Conservation (phyloP, 1,284 basidiomycete genomes). For the Ustilago crameri region DNA sequence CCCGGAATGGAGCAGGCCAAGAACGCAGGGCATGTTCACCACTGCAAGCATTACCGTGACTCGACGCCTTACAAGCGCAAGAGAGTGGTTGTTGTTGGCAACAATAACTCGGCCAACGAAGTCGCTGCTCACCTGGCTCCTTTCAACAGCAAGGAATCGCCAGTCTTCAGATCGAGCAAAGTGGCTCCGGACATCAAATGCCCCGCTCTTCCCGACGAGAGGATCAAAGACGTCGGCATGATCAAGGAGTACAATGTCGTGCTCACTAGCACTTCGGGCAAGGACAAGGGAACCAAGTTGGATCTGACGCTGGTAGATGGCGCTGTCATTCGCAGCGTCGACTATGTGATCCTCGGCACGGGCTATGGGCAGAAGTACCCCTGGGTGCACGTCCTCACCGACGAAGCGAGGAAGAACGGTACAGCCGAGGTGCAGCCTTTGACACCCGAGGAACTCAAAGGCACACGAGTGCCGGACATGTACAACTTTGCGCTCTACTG, state of each 20-base stretch:
- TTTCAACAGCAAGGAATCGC: constrained; percentile 25
- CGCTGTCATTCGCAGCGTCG: constrained; percentile 37
- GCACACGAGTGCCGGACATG: constrained; percentile 29
- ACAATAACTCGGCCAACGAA: constrained; percentile 61
- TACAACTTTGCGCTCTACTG: constrained; percentile 44
- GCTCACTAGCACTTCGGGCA: neutral
- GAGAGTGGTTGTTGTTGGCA: constrained; percentile 57
- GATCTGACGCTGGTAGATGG: constrained; percentile 49
- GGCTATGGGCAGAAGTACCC: constrained; percentile 53
- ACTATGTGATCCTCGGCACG: constrained; percentile 49
- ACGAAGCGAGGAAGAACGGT: constrained; percentile 7
- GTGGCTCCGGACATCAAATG: constrained; percentile 36
- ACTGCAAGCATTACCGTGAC: constrained; percentile 62
- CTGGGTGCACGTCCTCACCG: constrained; percentile 47
- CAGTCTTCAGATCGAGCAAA: constrained; percentile 43
- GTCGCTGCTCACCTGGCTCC: constrained; percentile 57
- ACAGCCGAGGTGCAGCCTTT: constrained; percentile 6
- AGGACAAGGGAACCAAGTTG: constrained; percentile 17
- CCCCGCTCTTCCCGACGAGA: constrained; percentile 47
- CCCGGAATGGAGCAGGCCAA: constrained; percentile 38
- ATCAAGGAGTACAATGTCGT: constrained; percentile 31
- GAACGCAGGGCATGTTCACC: constrained; percentile 41
- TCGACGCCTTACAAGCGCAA: constrained; percentile 35
- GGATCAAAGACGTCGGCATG: constrained; percentile 55
- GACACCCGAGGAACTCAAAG: constrained; percentile 25